These are phyloP conservation scores for Leucogyrophana mollusca DNA, from an alignment of 768 basidiomycete genomes.

Conservation along the genomic window DNA sequence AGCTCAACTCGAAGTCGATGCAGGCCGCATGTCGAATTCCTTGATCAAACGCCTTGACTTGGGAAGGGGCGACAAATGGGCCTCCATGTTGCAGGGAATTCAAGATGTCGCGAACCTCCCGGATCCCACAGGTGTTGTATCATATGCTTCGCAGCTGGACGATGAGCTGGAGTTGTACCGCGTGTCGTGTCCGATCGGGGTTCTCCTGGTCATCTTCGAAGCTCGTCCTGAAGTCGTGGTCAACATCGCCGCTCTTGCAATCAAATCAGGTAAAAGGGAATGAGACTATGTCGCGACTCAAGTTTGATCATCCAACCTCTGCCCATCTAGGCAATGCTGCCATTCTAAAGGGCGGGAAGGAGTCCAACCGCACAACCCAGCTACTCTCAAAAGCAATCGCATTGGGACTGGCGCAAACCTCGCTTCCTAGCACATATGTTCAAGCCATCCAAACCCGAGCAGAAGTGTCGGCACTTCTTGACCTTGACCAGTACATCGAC, in stretches of 20 bases:
- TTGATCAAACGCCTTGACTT: slow-evolving; percentile 87
- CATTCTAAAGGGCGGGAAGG: slow-evolving; percentile 96
- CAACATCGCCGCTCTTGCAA: slow-evolving; percentile 93
- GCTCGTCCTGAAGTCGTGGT: slow-evolving; percentile 97
- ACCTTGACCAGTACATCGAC: slow-evolving; percentile 90
- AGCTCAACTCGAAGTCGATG: slow-evolving; percentile 73
- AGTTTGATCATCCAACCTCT: background rate
- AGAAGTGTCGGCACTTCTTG: slow-evolving; percentile 85
- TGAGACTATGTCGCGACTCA: background rate
- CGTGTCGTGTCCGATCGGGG: slow-evolving; percentile 95
- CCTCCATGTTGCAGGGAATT: slow-evolving; percentile 89
- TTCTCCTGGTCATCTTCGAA: slow-evolving; percentile 95
- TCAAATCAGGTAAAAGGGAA: slow-evolving; percentile 84
- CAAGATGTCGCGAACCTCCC: slow-evolving; percentile 81
- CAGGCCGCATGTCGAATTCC: slow-evolving; percentile 81
- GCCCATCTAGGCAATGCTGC: slow-evolving; percentile 80
- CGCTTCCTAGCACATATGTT: slow-evolving; percentile 77
- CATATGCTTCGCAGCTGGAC: slow-evolving; percentile 89
- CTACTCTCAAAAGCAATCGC: slow-evolving; percentile 81
- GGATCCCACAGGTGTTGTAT: slow-evolving; percentile 83
- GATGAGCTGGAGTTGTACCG: slow-evolving; percentile 87
- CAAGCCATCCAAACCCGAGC: slow-evolving; percentile 90
- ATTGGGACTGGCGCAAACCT: slow-evolving; percentile 67
- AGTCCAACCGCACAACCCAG: slow-evolving; percentile 78
- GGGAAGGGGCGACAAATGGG: slow-evolving; percentile 82